phyloP scores from a whole-genome alignment of 768 basidiomycete genomes.

The Porpolomopsis calyptriformis region DNA sequence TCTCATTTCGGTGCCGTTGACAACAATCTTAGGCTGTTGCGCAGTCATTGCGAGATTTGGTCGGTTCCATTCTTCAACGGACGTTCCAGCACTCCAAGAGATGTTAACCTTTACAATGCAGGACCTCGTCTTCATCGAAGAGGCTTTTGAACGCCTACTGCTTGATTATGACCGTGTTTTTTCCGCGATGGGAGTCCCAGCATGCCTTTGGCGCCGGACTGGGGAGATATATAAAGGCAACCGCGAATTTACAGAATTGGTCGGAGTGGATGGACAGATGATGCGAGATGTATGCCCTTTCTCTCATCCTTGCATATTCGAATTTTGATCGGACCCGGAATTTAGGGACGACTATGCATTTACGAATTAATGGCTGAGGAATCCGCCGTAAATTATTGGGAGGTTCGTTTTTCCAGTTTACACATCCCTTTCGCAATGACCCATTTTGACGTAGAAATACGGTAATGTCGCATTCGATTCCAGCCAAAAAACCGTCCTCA shows the following conservation, averaged over 20 bases:
- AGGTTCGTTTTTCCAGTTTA: conserved; percentile 37
- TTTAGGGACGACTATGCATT: conserved; percentile 81
- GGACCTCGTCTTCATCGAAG: conserved; percentile 97
- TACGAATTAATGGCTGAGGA: conserved; percentile 99
- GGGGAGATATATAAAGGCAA: conserved; percentile 99
- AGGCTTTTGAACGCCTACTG: conserved; percentile 90
- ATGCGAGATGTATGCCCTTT: conserved; percentile 64
- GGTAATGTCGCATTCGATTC: conserved; percentile 88
- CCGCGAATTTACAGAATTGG: conserved; percentile 84
- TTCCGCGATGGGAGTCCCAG: conserved; percentile 93
- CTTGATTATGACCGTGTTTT: conserved; percentile 94
- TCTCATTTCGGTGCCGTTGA: conserved; percentile 2
- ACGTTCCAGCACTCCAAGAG: too few relatives aligned
- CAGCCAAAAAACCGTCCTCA: conserved; percentile 86
- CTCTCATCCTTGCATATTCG: neutral
- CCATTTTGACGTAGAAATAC: conserved; percentile 62
- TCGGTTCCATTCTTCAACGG: conserved; percentile 27
- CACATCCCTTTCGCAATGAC: conserved; percentile 1
- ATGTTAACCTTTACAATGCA: conserved; percentile 16
- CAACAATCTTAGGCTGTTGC: conserved; percentile 50
- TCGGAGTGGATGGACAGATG: conserved; percentile 79
- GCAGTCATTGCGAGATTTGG: conserved; percentile 75
- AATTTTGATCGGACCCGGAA: conserved; percentile 2
- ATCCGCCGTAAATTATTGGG: conserved; percentile 94
- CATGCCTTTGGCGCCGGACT: conserved; percentile 92